Percentiles rank a stretch among this genome's conserved stretches.
Evolutionary conservation across 1,139 yeast species (phyloP).

Genomic region (Sugiyamaella novakii): DNA sequence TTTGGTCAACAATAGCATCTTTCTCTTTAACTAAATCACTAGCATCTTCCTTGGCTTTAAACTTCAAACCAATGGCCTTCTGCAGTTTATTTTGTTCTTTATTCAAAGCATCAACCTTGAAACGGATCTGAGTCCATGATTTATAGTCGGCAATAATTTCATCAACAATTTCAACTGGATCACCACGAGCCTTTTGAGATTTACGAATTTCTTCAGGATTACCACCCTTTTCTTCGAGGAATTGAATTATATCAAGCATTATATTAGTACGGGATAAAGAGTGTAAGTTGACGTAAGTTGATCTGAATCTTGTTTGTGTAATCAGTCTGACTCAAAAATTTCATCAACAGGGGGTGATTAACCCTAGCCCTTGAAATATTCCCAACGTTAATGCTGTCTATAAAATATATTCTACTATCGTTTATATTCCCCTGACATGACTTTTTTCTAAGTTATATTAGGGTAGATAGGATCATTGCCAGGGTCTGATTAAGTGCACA

Average conservation of each 20-base stretch:
- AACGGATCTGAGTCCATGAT: constrained; percentile 90
- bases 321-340: too few relatives aligned
- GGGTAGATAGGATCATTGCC: too few relatives aligned
- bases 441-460: too few relatives aligned
- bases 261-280: constrained; percentile 3
- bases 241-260: constrained; percentile 91
- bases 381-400: too few relatives aligned
- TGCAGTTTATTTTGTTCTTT: constrained; percentile 84
- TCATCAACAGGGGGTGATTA: too few relatives aligned
- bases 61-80: constrained; percentile 88
- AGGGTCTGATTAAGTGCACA: too few relatives aligned
- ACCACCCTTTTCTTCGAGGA: constrained; percentile 95
- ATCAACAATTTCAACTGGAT: constrained; percentile 89
- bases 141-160: constrained; percentile 90
- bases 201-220: constrained; percentile 83
- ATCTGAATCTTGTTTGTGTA: too few relatives aligned
- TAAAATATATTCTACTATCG: too few relatives aligned
- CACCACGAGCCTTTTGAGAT: constrained; percentile 95
- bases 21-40: constrained; percentile 76
- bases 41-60: constrained; percentile 95
- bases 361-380: too few relatives aligned
- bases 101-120: constrained; percentile 87
- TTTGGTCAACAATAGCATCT: constrained; percentile 69
- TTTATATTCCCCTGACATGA: too few relatives aligned
- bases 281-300: too few relatives aligned